A percentile compares a stretch with the other conserved stretches of the same genome.
Evolutionary conservation across 306 rosid species (phyloP).

Genomic region (Quercus rubra): DNA sequence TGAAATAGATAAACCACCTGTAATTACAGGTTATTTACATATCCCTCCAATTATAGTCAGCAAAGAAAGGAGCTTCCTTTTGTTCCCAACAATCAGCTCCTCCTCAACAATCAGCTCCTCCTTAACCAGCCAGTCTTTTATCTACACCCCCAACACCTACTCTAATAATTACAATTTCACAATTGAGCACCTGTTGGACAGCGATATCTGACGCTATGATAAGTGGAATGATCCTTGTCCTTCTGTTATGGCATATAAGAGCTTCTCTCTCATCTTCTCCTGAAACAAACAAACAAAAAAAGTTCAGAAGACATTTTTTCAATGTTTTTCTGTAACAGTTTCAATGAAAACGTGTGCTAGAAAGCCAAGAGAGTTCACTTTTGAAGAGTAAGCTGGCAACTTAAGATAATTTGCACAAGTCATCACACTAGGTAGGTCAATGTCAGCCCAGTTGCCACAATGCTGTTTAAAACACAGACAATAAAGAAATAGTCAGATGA

Average conservation of each 20-base stretch:
- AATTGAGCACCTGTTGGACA: constrained; percentile 17
- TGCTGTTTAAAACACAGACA: constrained; percentile 49
- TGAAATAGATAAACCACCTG: constrained; percentile 33
- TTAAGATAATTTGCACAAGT: constrained; percentile 98
- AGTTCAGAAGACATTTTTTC: neutral
- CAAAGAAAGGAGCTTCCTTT: constrained; percentile 45
- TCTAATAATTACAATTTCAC: constrained; percentile 73
- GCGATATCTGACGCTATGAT: constrained; percentile 43
- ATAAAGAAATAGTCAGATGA: constrained; percentile 9
- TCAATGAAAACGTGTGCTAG: neutral
- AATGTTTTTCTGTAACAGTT: neutral
- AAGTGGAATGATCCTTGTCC: constrained; percentile 99
- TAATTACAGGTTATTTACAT: constrained; percentile 49
- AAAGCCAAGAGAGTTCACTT: constrained; percentile 42
- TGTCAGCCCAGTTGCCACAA: constrained; percentile 58
- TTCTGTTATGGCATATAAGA: constrained; percentile 85
- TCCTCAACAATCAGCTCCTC: constrained; percentile 23
- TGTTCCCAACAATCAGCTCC: constrained; percentile 40
- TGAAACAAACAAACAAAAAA: constrained; percentile 30
- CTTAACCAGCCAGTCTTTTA: constrained; percentile 31
- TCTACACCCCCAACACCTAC: constrained; percentile 49
- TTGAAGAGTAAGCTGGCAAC: constrained; percentile 92
- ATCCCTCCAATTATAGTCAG: constrained; percentile 51
- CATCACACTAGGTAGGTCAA: constrained; percentile 98
- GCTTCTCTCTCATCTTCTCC: constrained; percentile 93